phyloP scores from a whole-genome alignment of 2,329 filamentous ascomycete genomes.

The Phyllosticta paracitricarpa region DNA sequence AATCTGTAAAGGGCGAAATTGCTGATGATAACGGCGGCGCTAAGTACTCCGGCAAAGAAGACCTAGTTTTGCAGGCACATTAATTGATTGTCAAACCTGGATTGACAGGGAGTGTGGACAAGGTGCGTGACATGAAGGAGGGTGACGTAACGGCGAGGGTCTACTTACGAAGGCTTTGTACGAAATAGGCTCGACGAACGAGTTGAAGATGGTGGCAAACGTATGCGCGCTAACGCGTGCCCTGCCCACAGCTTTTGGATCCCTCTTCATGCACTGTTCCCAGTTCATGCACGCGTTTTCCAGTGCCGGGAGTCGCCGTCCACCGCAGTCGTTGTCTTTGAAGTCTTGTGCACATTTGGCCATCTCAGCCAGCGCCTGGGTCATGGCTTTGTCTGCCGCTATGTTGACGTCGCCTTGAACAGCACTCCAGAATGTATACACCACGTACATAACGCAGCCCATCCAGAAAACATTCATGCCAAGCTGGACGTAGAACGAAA shows the following conservation, averaged over 20 bases:
- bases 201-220: constrained; percentile 86
- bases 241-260: constrained; percentile 66
- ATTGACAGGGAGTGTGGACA: background rate
- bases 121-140: background rate
- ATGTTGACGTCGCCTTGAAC: constrained; percentile 66
- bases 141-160: background rate
- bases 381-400: constrained; percentile 58
- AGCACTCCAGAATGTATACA: constrained; percentile 59
- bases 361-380: constrained; percentile 62
- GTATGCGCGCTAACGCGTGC: constrained; percentile 77
- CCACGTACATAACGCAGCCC: constrained; percentile 49
- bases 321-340: constrained; percentile 62
- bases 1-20: background rate
- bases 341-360: constrained; percentile 64
- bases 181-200: constrained; percentile 82
- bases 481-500: constrained; percentile 58
- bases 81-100: background rate
- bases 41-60: background rate
- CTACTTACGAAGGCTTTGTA: constrained; percentile 63
- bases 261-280: constrained; percentile 78
- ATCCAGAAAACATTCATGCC: constrained; percentile 56
- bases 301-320: constrained; percentile 61
- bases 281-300: constrained; percentile 65
- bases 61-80: background rate
- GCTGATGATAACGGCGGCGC: background rate